phyloP scores from a whole-genome alignment of 2,329 filamentous ascomycete species.

The Dactylonectria estremocensis region DNA sequence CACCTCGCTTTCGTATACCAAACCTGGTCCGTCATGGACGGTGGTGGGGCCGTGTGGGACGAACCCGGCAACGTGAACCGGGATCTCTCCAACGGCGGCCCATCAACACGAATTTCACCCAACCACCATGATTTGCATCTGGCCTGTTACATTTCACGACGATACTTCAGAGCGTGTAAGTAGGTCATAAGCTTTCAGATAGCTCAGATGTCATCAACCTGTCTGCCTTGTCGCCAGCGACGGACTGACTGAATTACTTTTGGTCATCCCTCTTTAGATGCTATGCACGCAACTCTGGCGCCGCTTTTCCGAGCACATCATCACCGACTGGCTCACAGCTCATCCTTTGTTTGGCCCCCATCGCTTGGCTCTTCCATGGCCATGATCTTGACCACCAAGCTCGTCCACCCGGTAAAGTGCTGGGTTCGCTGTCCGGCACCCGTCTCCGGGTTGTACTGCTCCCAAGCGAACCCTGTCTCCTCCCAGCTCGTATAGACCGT shows the following conservation, averaged over 20 bases:
- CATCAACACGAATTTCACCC: slow-evolving; percentile 3
- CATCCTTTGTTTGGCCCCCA: slow-evolving; percentile 58
- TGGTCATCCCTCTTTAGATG: slow-evolving; percentile 7
- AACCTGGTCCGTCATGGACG: neutral
- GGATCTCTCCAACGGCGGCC: slow-evolving; percentile 9
- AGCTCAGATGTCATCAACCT: slow-evolving; percentile 15
- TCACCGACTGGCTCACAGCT: slow-evolving; percentile 57
- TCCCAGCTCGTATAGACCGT: slow-evolving; percentile 92
- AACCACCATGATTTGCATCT: neutral
- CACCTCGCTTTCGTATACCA: too few relatives aligned
- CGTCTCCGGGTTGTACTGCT: slow-evolving; percentile 96
- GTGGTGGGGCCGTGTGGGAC: neutral
- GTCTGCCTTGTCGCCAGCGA: slow-evolving; percentile 10
- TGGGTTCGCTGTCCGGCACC: slow-evolving; percentile 95
- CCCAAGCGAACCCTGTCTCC: slow-evolving; percentile 96
- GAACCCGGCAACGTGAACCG: slow-evolving; percentile 6
- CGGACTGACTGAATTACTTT: slow-evolving; percentile 14
- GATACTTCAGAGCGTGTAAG: slow-evolving; percentile 10
- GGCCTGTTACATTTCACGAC: neutral
- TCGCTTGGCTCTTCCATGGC: slow-evolving; percentile 81
- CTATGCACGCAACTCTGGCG: slow-evolving; percentile 18
- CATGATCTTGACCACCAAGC: slow-evolving; percentile 97
- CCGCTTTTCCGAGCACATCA: slow-evolving; percentile 4
- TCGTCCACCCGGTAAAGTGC: slow-evolving; percentile 99
- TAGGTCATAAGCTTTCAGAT: slow-evolving; percentile 16